These are phyloP conservation scores for Scalesia atractyloides DNA, from an alignment of 129 eudicot species.

Conservation along the genomic window DNA sequence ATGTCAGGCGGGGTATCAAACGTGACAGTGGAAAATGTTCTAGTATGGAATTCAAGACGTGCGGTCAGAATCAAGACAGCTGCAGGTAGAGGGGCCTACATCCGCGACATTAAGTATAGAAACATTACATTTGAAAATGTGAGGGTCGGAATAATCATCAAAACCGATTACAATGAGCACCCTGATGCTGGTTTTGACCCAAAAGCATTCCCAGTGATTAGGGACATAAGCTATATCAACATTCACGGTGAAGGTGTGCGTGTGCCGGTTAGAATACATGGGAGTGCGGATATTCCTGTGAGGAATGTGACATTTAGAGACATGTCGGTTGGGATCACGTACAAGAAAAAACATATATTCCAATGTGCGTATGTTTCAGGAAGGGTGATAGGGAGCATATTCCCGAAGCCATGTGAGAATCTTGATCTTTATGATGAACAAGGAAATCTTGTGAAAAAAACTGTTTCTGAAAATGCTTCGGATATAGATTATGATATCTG, in stretches of 20 bases:
- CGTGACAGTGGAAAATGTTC: conserved; percentile 66
- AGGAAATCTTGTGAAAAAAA: conserved; percentile 60
- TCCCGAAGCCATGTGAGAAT: conserved; percentile 87
- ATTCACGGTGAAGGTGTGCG: conserved; percentile 93
- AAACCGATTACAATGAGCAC: conserved; percentile 96
- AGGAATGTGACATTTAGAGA: conserved; percentile 70
- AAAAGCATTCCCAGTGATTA: conserved; percentile 66
- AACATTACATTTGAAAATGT: conserved; percentile 78
- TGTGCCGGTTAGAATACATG: conserved; percentile 86
- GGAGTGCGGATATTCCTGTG: conserved; percentile 73
- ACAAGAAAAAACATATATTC: conserved; percentile 83
- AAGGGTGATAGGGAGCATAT: conserved; percentile 74
- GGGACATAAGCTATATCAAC: conserved; percentile 63
- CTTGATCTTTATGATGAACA: conserved; percentile 89
- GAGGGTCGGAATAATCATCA: conserved; percentile 85
- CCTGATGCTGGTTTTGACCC: conserved; percentile 76
- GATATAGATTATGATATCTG: conserved; percentile 90
- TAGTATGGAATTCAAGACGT: conserved; percentile 78
- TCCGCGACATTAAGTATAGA: conserved; percentile 60
- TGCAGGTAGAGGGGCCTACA: conserved; percentile 92
- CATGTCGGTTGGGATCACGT: conserved; percentile 76
- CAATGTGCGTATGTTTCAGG: conserved; percentile 92
- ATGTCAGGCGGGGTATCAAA: conserved; percentile 98
- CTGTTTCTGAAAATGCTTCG: conserved; percentile 64
- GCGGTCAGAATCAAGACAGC: conserved; percentile 95